Evolutionary conservation across 139 green algal genomes (phyloP), one percentile per base, ranked within the genome.

Genomic region (Diplosphaera chodatii): DNA sequence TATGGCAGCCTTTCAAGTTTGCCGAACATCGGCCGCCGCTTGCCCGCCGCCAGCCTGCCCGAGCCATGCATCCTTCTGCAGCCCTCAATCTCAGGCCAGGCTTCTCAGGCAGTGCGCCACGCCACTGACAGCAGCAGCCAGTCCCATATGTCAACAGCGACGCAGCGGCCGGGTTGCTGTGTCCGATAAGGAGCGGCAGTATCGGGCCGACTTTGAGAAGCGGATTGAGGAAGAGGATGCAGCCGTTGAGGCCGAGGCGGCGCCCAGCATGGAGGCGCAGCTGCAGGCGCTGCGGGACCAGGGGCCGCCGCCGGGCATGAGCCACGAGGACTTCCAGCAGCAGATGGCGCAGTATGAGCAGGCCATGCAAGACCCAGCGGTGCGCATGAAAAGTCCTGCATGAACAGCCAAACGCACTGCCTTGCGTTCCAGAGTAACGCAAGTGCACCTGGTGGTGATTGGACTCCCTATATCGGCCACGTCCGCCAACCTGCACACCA

Each of bases 331-430:
- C 18, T 59, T 59, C 48, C 13, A 59, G 18, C 13, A 59, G 48
- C 48, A 64, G 41, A 68, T 82, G 30, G 31, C 68, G 32, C 62
- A 62, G 1, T 66, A 76, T 0, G 31, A 81, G 66, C 34, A 83
- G 41, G 77, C 80, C 29, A 77, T 78, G 41, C 40, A 80, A 32
- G 75, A 82, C 72, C 76, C 76, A 5, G 55, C 74, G 76, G 76
- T 78, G 64, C 33, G 65, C 1, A 0, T 20, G 37, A 48, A 2
- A 1, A 15, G 27, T 15, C 63, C 0, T 32, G 31, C 21, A 62
- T 4, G 0, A 6, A 63, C 15, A 5, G 55, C 25, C 22, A 10
- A 16, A 63, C 25, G 21, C 6, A 28, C n/a, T n/a, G 15, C 55
- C 4, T 28, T 30, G 55, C 22, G 55, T 63, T 15, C 55, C 8